A percentile compares a stretch with the other conserved stretches of the same genome.
Conservation (phyloP, 75 land plant species). For the Larix kaempferi region DNA sequence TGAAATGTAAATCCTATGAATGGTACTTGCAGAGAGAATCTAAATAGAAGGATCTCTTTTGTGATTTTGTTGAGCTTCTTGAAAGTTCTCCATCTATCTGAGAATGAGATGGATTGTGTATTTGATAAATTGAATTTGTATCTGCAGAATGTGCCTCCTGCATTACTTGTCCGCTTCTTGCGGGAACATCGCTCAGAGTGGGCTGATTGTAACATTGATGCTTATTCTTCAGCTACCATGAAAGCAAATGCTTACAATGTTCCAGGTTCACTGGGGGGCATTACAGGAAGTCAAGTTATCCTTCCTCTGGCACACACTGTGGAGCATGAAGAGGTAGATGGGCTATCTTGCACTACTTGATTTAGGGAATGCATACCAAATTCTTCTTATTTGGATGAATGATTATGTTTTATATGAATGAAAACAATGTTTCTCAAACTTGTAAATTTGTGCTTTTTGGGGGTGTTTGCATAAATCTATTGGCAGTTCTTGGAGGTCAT, state of each 20-base stretch:
- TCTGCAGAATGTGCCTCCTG: conserved; percentile 86
- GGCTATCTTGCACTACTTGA: background rate
- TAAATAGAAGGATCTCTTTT: too few relatives aligned
- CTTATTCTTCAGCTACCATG: conserved; percentile 74
- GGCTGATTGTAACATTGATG: conserved; percentile 78
- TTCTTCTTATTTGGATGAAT: too few relatives aligned
- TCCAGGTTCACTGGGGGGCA: conserved; percentile 46
- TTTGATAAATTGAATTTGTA: background rate
- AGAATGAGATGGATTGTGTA: background rate
- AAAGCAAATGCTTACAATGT: conserved; percentile 48
- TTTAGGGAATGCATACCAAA: background rate
- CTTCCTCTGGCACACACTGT: conserved; percentile 83
- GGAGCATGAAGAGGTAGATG: conserved; percentile 65
- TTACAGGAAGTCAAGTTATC: conserved; percentile 56
- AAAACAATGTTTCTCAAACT: background rate
- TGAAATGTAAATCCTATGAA: too few relatives aligned
- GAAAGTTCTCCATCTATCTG: too few relatives aligned
- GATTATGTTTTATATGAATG: background rate
- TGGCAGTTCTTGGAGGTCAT: conserved; percentile 80
- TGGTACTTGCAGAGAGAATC: too few relatives aligned
- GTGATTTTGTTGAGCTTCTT: too few relatives aligned
- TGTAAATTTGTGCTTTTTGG: background rate
- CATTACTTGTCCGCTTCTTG: conserved; percentile 78
- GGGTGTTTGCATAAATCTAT: too few relatives aligned
- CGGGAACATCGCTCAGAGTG: conserved; percentile 95